These are phyloP conservation scores for Typha latifolia DNA, from an alignment of 176 grass and related monocot species.

Conservation along the genomic window DNA sequence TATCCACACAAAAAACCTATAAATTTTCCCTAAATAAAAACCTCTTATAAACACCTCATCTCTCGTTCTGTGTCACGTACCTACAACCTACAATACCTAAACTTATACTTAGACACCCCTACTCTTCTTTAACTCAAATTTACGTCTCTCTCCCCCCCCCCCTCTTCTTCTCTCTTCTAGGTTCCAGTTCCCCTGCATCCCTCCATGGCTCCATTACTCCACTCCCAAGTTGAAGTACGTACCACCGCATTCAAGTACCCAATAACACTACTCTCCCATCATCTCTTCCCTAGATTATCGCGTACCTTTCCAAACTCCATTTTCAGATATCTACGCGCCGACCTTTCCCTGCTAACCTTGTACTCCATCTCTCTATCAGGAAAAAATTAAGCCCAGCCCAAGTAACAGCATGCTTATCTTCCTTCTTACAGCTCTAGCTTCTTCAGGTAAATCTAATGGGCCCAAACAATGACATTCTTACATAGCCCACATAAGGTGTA, in stretches of 20 bases:
- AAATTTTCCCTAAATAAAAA: too few relatives aligned
- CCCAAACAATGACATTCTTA: neutral
- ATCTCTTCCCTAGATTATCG: slow-evolving; percentile 2
- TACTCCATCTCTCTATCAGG: neutral
- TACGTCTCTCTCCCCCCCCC: too few relatives aligned
- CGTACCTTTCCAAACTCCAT: neutral
- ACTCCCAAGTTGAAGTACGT: neutral
- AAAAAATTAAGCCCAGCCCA: neutral
- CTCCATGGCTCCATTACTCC: neutral
- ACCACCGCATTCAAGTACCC: neutral
- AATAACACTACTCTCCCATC: neutral
- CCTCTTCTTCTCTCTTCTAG: too few relatives aligned
- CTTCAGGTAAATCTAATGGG: neutral
- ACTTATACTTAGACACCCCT: too few relatives aligned
- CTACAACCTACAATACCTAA: too few relatives aligned
- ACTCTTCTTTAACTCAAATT: too few relatives aligned
- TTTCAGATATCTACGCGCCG: neutral
- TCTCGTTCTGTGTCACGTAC: too few relatives aligned
- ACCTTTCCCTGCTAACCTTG: slow-evolving; percentile 9
- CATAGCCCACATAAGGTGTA: too few relatives aligned
- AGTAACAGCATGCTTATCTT: neutral
- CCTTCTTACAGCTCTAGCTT: neutral
- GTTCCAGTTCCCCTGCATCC: too few relatives aligned
- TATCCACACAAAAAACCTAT: too few relatives aligned
- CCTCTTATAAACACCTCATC: too few relatives aligned